Percentiles rank a stretch among this genome's conserved stretches.
phyloP scores from a whole-genome alignment of 768 basidiomycete genomes.

The Russula sp. region DNA sequence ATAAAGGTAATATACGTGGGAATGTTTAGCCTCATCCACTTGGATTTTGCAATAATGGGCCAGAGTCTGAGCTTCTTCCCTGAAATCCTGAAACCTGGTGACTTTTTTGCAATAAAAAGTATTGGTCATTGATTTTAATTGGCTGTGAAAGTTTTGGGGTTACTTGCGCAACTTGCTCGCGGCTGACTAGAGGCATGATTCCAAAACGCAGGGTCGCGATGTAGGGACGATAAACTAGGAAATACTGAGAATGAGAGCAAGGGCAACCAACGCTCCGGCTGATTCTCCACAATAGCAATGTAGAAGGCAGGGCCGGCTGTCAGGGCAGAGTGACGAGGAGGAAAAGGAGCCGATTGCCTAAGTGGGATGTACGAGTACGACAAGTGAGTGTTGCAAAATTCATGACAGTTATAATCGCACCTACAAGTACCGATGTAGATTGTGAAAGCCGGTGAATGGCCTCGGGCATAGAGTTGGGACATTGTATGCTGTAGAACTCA shows the following conservation, averaged over 20 bases:
- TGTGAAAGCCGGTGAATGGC: constrained; percentile 70
- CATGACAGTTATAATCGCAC: constrained; percentile 91
- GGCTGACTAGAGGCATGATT: constrained; percentile 94
- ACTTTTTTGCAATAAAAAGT: too few relatives aligned
- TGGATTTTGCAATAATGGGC: too few relatives aligned
- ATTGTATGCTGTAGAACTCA: constrained; percentile 95
- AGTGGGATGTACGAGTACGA: constrained; percentile 94
- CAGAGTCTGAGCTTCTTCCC: too few relatives aligned
- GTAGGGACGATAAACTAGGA: constrained; percentile 93
- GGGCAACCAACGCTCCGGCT: constrained; percentile 50
- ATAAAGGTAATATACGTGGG: background rate
- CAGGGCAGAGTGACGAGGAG: constrained; percentile 80
- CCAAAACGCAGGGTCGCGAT: constrained; percentile 83
- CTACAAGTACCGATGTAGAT: constrained; percentile 92
- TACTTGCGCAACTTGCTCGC: constrained; percentile 95
- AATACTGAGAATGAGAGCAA: constrained; percentile 90
- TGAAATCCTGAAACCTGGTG: too few relatives aligned
- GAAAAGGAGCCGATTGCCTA: constrained; percentile 87
- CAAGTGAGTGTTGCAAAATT: constrained; percentile 91
- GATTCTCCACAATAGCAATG: constrained; percentile 77
- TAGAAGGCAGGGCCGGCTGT: constrained; percentile 95
- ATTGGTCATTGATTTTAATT: constrained; percentile 49
- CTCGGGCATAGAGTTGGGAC: constrained; percentile 74
- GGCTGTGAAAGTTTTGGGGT: constrained; percentile 95
- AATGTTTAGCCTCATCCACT: too few relatives aligned